phyloP scores from a whole-genome alignment of 2,329 filamentous ascomycete genomes.

The Trichoderma brevicompactum region DNA sequence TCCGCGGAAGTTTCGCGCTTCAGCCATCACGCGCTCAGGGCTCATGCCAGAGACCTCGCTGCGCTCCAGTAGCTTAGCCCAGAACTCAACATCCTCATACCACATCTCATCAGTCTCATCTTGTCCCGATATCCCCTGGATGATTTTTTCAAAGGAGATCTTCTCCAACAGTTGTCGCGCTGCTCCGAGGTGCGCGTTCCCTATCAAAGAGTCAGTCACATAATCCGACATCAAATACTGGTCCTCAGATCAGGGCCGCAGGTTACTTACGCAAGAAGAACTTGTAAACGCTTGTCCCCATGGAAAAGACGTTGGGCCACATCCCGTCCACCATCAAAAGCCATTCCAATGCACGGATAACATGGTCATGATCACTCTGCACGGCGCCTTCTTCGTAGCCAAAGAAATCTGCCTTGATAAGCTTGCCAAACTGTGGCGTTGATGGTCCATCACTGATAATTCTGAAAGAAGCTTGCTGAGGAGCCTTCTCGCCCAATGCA shows the following conservation, averaged over 20 bases:
- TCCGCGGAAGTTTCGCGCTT: constrained; percentile 68
- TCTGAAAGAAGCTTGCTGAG: constrained; percentile 53
- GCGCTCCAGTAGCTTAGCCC: constrained; percentile 45
- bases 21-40: constrained; percentile 51
- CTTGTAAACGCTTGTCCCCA: constrained; percentile 76
- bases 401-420: constrained; percentile 73
- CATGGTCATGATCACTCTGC: constrained; percentile 65
- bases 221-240: neutral
- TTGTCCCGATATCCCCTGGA: constrained; percentile 47
- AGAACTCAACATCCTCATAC: constrained; percentile 49
- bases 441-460: constrained; percentile 52
- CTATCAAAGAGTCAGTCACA: constrained; percentile 39
- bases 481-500: constrained; percentile 47
- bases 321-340: constrained; percentile 73
- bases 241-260: neutral
- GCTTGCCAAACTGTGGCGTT: constrained; percentile 53
- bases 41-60: constrained; percentile 43
- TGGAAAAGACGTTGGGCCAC: constrained; percentile 71
- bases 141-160: constrained; percentile 55
- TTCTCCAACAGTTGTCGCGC: constrained; percentile 58
- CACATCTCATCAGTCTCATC: constrained; percentile 45
- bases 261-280: constrained; percentile 75
- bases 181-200: constrained; percentile 56
- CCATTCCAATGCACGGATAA: constrained; percentile 86
- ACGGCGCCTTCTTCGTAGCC: constrained; percentile 61